Percentiles rank a stretch among this genome's conserved stretches.
Conservation (phyloP, 345 rosid species). For the Anacardium occidentale region DNA sequence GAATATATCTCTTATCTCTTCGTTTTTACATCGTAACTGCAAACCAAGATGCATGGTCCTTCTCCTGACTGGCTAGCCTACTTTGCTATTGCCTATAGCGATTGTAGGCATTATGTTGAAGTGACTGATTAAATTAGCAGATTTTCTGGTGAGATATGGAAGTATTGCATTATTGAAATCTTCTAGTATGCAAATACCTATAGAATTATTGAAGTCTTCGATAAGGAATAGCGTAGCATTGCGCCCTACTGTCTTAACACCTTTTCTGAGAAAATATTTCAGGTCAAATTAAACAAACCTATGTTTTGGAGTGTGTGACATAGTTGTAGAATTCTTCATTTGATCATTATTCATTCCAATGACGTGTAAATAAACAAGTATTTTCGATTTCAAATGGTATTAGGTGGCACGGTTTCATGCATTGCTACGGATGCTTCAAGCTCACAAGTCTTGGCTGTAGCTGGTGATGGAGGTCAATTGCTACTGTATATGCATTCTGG, state of each 20-base stretch:
- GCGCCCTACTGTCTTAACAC: background rate
- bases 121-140: background rate
- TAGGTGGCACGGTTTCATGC: slow-evolving; percentile 67
- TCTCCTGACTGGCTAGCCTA: background rate
- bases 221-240: background rate
- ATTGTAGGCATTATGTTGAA: background rate
- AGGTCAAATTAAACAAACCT: background rate
- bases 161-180: too few relatives aligned
- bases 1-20: background rate
- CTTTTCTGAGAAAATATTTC: background rate
- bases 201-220: background rate
- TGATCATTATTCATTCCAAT: background rate
- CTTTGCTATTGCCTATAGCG: background rate
- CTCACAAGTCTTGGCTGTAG: slow-evolving; percentile 49
- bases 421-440: slow-evolving; percentile 64
- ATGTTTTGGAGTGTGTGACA: background rate
- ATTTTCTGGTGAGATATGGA: background rate
- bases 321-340: background rate
- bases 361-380: background rate
- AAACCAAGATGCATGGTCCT: background rate
- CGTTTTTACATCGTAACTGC: background rate
- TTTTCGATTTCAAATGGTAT: slow-evolving; percentile 1
- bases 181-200: background rate
- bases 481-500: slow-evolving; percentile 45
- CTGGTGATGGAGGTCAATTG: slow-evolving; percentile 61